These are phyloP conservation scores for Melanomma pulvis-pyrius DNA, from an alignment of 495 filamentous ascomycete species.

Conservation along the genomic window DNA sequence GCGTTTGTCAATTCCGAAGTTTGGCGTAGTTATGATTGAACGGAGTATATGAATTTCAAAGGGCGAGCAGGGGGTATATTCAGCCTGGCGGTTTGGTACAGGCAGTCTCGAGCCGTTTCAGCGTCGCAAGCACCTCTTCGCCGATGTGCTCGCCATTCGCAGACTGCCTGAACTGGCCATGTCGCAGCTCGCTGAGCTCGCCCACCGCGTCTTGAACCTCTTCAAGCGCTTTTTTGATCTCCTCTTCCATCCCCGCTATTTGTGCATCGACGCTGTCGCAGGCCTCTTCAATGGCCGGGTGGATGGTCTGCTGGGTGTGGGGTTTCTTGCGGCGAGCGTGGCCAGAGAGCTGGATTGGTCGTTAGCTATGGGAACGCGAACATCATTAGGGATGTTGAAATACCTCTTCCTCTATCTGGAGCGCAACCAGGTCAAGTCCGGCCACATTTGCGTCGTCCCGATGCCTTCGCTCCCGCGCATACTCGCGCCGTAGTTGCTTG, in stretches of 20 bases:
- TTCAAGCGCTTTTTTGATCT: conserved; percentile 62
- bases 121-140: conserved; percentile 52
- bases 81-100: conserved; percentile 14
- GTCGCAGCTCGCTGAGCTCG: conserved; percentile 78
- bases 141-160: conserved; percentile 63
- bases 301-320: conserved; percentile 66
- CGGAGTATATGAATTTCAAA: neutral
- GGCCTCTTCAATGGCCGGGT: conserved; percentile 69
- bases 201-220: conserved; percentile 66
- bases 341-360: conserved; percentile 60
- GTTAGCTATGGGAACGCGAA: conserved; percentile 5
- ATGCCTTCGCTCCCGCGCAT: conserved; percentile 58
- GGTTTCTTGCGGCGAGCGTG: conserved; percentile 48
- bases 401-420: conserved; percentile 71
- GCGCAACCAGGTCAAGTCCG: conserved; percentile 54
- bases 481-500: conserved; percentile 62
- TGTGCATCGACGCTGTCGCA: conserved; percentile 67
- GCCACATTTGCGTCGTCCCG: conserved; percentile 57
- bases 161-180: conserved; percentile 70
- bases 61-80: neutral
- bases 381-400: conserved; percentile 22
- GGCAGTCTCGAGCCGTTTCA: conserved; percentile 33
- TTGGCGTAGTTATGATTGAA: too few species aligned
- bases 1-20: too few species aligned
- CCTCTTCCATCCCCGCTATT: conserved; percentile 62